phyloP scores from a whole-genome alignment of 306 rosid species.

The Rubus idaeus region DNA sequence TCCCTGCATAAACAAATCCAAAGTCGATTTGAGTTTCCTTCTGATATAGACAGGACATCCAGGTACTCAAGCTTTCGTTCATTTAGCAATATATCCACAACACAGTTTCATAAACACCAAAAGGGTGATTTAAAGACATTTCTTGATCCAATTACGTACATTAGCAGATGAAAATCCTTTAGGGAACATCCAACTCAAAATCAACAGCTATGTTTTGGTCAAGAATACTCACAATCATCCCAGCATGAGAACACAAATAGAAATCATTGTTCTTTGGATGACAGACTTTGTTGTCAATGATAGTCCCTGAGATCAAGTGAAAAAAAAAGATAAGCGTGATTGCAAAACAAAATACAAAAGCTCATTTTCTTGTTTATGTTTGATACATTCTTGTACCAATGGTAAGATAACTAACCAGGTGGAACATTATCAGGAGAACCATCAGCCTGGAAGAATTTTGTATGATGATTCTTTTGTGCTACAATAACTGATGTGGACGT shows the following conservation, averaged over 20 bases:
- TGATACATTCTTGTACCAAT: neutral
- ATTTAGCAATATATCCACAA: too few species aligned
- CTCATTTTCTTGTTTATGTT: neutral
- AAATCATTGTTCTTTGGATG: constrained; percentile 84
- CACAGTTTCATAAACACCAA: too few species aligned
- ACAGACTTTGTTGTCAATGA: constrained; percentile 53
- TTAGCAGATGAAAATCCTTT: too few species aligned
- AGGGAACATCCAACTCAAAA: too few species aligned
- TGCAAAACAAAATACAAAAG: neutral
- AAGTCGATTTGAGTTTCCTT: too few species aligned
- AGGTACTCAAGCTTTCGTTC: too few species aligned
- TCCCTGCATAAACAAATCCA: neutral
- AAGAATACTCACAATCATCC: constrained; percentile 72
- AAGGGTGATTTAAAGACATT: too few species aligned
- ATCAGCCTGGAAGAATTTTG: neutral
- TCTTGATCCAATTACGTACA: too few species aligned
- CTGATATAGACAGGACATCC: too few species aligned
- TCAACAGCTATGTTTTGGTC: neutral
- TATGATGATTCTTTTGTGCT: neutral
- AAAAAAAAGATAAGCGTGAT: too few species aligned
- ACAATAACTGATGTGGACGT: too few species aligned
- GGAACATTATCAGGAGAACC: neutral
- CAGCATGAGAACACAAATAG: constrained; percentile 87
- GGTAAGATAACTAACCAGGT: constrained; percentile 37
- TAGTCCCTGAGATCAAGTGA: constrained; percentile 41